Evolutionary conservation across 768 basidiomycete species (phyloP).

Genomic region (Boletus reticuloceps): DNA sequence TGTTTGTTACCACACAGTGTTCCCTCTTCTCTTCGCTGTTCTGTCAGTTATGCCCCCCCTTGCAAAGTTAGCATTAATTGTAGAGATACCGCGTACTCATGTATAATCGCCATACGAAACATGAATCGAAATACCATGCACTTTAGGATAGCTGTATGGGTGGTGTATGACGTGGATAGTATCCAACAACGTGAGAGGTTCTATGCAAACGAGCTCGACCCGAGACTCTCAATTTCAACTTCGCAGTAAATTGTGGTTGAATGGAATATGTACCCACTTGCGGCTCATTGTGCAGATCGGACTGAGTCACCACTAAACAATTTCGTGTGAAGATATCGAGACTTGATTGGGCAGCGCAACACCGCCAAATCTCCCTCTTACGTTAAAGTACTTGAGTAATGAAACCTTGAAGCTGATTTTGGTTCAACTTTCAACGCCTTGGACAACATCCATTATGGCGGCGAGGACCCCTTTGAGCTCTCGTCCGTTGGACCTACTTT

Average conservation of each 20-base stretch:
- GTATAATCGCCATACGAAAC: conserved; percentile 16
- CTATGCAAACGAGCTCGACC: too few species aligned
- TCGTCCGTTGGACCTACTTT: conserved; percentile 65
- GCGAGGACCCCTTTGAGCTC: conserved; percentile 41
- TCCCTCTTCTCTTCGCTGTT: conserved; percentile 5
- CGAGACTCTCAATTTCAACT: too few species aligned
- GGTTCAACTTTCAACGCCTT: neutral
- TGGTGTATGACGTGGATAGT: too few species aligned
- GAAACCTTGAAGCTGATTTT: too few species aligned
- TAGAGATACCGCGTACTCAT: conserved; percentile 18
- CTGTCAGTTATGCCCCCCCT: neutral
- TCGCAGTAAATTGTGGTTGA: too few species aligned
- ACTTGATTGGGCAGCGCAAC: too few species aligned
- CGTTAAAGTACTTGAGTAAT: neutral
- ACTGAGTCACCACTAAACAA: too few species aligned
- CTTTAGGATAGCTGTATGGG: neutral
- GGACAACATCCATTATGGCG: conserved; percentile 8
- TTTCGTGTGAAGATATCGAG: too few species aligned
- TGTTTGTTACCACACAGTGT: neutral
- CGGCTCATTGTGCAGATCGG: too few species aligned
- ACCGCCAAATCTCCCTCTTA: neutral
- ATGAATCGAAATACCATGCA: conserved; percentile 6
- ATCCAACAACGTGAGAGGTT: too few species aligned
- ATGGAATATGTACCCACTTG: too few species aligned
- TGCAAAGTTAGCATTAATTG: conserved; percentile 10